Evolutionary conservation across 148 eudicot species (phyloP).

Genomic region (Chenopodium berlandieri): DNA sequence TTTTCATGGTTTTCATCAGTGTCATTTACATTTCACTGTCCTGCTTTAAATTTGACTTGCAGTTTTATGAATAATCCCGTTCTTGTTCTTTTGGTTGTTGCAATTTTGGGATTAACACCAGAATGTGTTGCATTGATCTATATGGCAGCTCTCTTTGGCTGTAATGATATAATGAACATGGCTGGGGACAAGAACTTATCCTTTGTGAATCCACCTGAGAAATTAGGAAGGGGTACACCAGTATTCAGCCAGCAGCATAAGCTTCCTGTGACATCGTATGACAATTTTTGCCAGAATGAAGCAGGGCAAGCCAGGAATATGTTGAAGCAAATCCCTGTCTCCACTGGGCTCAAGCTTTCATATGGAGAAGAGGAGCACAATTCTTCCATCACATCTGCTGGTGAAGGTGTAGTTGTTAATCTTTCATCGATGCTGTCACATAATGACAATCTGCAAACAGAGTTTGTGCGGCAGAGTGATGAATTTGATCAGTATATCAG

Average conservation of each 20-base stretch:
- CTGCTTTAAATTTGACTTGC: background rate
- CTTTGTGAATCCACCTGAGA: constrained; percentile 24
- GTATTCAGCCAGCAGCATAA: constrained; percentile 36
- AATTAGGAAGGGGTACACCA: constrained; percentile 26
- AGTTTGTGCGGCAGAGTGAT: constrained; percentile 37
- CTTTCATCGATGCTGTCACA: constrained; percentile 30
- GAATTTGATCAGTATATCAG: constrained; percentile 43
- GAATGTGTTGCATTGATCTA: constrained; percentile 10
- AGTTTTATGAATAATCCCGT: no score
- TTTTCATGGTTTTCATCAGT: background rate
- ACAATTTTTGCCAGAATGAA: constrained; percentile 29
- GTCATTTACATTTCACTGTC: background rate
- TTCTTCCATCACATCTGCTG: constrained; percentile 42
- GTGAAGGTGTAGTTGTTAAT: constrained; percentile 31
- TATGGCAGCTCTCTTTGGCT: constrained; percentile 38
- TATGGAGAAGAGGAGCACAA: constrained; percentile 51
- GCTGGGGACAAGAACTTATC: constrained; percentile 32
- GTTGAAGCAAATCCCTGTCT: constrained; percentile 39
- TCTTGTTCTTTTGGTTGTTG: background rate
- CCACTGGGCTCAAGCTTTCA: constrained; percentile 49
- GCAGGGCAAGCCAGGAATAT: constrained; percentile 24
- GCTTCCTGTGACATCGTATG: constrained; percentile 30
- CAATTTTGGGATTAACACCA: background rate
- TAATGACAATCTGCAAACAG: constrained; percentile 25
- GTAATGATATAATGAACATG: constrained; percentile 30